Evolutionary conservation across 225 moss, liverwort and hornwort species (phyloP).

Genomic region (Climacium dendroides): DNA sequence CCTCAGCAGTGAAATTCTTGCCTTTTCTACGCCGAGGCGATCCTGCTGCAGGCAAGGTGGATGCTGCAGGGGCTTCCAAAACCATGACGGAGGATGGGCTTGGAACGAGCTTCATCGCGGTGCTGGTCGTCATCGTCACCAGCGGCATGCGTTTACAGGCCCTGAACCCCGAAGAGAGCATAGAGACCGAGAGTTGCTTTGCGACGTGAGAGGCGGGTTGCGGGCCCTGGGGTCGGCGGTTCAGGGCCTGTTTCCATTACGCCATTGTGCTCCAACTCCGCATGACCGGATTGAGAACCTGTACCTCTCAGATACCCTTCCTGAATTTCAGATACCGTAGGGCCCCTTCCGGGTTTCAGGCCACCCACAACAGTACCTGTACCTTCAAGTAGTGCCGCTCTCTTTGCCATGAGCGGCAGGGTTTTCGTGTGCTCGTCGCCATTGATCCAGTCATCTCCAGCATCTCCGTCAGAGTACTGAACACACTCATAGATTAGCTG

Average conservation of each 20-base stretch:
- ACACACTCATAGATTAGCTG: not conserved
- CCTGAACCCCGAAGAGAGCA: not conserved
- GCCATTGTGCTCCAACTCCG: not conserved
- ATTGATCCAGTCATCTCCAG: not conserved
- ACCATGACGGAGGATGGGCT: not conserved
- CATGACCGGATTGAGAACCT: not conserved
- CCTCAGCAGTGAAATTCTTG: conserved; percentile 6
- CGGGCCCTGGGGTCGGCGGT: not conserved
- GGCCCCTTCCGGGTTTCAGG: not conserved
- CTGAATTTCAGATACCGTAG: not conserved
- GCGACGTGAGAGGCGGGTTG: not conserved
- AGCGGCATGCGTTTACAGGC: not conserved
- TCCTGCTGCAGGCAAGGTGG: not conserved
- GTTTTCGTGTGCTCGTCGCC: conserved; percentile 2
- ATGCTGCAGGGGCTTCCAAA: not conserved
- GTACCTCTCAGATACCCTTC: not conserved
- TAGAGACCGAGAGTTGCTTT: not conserved
- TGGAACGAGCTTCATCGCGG: not conserved
- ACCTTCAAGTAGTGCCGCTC: not conserved
- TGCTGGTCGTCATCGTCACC: not conserved
- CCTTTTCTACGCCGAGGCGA: conserved; percentile 5
- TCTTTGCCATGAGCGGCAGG: not conserved
- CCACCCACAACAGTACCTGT: not conserved
- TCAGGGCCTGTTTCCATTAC: not conserved
- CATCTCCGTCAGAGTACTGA: not conserved